Evolutionary conservation across 495 filamentous ascomycete genomes (phyloP), one percentile per base, ranked within the genome.

Genomic region (Diplogelasinospora grovesii): DNA sequence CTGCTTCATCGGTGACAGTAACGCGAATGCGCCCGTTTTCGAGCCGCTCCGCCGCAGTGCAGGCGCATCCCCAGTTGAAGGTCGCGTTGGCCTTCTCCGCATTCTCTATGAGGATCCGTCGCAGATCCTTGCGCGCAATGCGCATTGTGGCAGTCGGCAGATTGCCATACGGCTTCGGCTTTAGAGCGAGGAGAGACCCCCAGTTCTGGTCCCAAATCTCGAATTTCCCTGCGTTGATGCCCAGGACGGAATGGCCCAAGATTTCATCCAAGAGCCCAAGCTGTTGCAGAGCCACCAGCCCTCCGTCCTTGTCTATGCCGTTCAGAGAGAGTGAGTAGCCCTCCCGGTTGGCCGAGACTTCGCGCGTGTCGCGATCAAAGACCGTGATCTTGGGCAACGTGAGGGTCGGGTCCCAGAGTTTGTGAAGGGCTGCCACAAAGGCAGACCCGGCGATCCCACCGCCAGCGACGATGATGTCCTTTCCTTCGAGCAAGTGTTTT

Each of bases 261-360:
- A 41, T 37, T 1, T 50, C 40, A n/a, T 53, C 46, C 16, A 54
- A 43, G 16, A 60, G 21, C 2, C 48, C 53, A 19, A 60, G 42
- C 21, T 60, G 44, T 14, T 20, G 52, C 20, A 57, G 37, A 8
- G 48, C 48, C 5, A 46, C 37, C 1, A 59, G 48, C 2, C 56
- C 56, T 2, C 49, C 42, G 15, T 39, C 35, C 10, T 43, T 15
- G 21, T 51, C 48, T 33, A 48, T 42, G 21, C 60, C 57, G 10
- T 60, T 44, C 9, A 70, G 46, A 8, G 57, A 63, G 8, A 69
- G 41, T 7, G 50, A 54, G 41, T 66, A 67, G 10, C 58, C 56
- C 22, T 64, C 54, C 11, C 58, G 49, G 1, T 31, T 16, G 23
- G 16, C 22, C 7, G 35, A 33, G 15, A 29, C 13, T 9, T 57